Percentiles rank a stretch among this genome's conserved stretches.
These are phyloP conservation scores for Agaricus sinodeliciosus DNA, from an alignment of 768 basidiomycete genomes.

Conservation along the genomic window DNA sequence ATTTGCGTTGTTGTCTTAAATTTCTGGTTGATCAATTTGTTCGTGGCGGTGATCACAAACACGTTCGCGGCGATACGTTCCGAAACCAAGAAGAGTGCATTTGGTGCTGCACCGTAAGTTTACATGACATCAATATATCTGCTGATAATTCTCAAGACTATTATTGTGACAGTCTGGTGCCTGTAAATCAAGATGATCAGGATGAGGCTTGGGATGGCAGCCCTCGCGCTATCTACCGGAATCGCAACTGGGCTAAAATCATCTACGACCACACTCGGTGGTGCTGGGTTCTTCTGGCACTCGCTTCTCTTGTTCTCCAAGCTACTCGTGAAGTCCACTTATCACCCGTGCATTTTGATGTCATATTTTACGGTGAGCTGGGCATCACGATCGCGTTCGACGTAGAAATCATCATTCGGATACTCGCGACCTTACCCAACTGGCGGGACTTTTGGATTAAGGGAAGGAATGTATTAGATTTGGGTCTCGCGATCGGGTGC, in stretches of 20 bases:
- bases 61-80: conserved; percentile 84
- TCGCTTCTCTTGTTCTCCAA: conserved; percentile 66
- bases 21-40: conserved; percentile 90
- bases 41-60: conserved; percentile 94
- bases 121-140: not conserved
- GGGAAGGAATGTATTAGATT: conserved; percentile 70
- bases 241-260: conserved; percentile 43
- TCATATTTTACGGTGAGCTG: conserved; percentile 64
- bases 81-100: conserved; percentile 87
- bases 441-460: conserved; percentile 74
- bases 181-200: conserved; percentile 40
- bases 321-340: conserved; percentile 57
- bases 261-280: conserved; percentile 55
- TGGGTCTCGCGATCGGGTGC: conserved; percentile 65
- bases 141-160: not conserved
- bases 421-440: conserved; percentile 67
- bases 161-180: conserved; percentile 19
- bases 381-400: conserved; percentile 81
- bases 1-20: conserved; percentile 80
- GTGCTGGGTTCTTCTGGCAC: conserved; percentile 73
- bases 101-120: conserved; percentile 72
- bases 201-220: conserved; percentile 61
- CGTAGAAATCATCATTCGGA: conserved; percentile 75
- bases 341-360: conserved; percentile 32
- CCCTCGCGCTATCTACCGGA: conserved; percentile 26